Conservation (phyloP, 2,329 filamentous ascomycete species). For the Elsinoe fawcettii region DNA sequence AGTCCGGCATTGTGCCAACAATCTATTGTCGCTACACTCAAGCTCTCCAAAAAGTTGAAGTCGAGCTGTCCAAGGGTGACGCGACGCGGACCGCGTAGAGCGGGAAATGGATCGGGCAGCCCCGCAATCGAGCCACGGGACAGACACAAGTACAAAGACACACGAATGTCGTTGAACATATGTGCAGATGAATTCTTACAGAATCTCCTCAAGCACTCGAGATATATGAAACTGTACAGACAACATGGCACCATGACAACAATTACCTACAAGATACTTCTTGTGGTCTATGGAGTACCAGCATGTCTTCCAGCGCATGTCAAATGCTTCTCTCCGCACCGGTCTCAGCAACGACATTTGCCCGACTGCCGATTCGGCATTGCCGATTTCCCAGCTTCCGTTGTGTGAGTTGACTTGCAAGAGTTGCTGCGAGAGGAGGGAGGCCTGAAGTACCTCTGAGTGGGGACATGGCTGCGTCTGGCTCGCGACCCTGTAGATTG, state of each 20-base stretch:
- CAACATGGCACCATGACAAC: too few relatives aligned
- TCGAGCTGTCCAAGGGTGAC: neutral
- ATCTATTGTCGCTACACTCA: neutral
- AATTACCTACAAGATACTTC: too few relatives aligned
- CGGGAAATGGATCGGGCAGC: conserved; percentile 16
- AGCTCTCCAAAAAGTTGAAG: neutral
- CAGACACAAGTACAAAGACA: too few relatives aligned
- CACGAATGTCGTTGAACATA: too few relatives aligned
- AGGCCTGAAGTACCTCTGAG: neutral
- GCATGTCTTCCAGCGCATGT: neutral
- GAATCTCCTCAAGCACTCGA: too few relatives aligned
- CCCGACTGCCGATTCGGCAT: neutral
- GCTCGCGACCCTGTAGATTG: neutral
- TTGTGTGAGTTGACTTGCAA: neutral
- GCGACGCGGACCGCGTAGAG: conserved; percentile 19
- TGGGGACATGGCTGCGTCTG: conserved; percentile 5
- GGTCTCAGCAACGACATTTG: neutral
- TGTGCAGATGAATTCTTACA: too few relatives aligned
- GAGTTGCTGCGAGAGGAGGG: neutral
- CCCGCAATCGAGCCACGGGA: neutral
- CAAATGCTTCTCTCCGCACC: neutral
- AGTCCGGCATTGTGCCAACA: conserved; percentile 43
- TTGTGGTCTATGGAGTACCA: too few relatives aligned
- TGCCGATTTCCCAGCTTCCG: neutral
- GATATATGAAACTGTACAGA: too few relatives aligned